Evolutionary conservation across 257 asterid genomes (phyloP).

Genomic region (Leonotis leonurus): DNA sequence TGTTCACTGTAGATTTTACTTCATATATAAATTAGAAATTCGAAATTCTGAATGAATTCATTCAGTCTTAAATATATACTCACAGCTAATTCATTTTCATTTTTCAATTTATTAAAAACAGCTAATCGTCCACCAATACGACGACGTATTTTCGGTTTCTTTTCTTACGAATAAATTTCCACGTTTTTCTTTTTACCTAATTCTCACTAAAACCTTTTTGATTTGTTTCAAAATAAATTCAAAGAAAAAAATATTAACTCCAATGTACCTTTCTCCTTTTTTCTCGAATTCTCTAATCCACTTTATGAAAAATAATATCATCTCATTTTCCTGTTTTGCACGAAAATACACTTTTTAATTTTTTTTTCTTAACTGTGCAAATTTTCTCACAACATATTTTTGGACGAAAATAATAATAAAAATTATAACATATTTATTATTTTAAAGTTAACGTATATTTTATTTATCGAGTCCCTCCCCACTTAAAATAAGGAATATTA

Average conservation of each 20-base stretch:
- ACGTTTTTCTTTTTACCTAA: constrained; percentile 3
- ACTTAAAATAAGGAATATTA: too few relatives aligned
- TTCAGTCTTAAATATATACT: not conserved
- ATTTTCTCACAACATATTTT: too few relatives aligned
- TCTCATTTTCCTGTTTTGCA: too few relatives aligned
- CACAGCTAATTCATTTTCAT: not conserved
- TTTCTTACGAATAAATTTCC: not conserved
- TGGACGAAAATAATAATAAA: too few relatives aligned
- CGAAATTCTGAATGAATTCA: constrained; percentile 1
- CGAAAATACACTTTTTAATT: too few relatives aligned
- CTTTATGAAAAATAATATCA: too few relatives aligned
- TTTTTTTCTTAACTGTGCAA: too few relatives aligned
- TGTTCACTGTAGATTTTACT: constrained; percentile 4
- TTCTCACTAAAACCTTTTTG: not conserved
- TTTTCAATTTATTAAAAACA: not conserved
- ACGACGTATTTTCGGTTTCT: not conserved
- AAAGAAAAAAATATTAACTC: not conserved
- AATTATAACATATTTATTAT: too few relatives aligned
- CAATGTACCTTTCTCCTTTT: too few relatives aligned
- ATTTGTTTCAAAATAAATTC: not conserved
- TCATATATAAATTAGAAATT: not conserved
- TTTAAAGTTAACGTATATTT: too few relatives aligned
- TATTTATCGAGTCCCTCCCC: too few relatives aligned
- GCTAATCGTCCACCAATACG: constrained; percentile 4
- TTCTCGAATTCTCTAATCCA: too few relatives aligned